phyloP scores from a whole-genome alignment of 1,284 basidiomycete species.

The Cryptococcus amylolentus region DNA sequence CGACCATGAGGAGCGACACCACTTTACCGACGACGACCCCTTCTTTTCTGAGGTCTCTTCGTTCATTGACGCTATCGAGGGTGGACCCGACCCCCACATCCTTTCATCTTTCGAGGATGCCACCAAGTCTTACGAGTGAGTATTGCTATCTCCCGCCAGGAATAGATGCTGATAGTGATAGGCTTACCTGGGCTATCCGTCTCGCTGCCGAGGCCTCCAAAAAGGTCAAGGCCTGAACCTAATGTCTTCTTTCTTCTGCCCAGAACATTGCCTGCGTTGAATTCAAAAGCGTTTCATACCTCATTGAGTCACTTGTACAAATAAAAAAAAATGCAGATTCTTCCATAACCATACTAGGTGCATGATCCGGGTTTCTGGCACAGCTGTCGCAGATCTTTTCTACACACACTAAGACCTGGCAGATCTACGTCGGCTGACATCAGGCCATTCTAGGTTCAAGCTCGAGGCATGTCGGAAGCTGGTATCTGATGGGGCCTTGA shows the following conservation, averaged over 20 bases:
- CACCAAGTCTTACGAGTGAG: slow-evolving; percentile 70
- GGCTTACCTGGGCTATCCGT: slow-evolving; percentile 60
- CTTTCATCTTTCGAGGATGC: slow-evolving; percentile 63
- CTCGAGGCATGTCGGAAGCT: no score
- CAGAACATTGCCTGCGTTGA: not conserved
- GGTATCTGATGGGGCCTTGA: no score
- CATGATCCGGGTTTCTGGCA: no score
- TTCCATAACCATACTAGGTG: no score
- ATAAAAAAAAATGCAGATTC: not conserved
- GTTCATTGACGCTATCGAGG: slow-evolving; percentile 74
- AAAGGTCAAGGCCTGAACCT: not conserved
- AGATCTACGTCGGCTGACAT: no score
- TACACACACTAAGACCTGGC: no score
- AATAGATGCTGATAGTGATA: not conserved
- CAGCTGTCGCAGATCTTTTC: no score
- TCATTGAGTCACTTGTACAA: not conserved
- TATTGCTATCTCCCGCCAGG: not conserved
- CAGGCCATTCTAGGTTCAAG: no score
- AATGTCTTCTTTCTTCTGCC: not conserved
- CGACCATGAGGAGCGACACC: slow-evolving; percentile 72
- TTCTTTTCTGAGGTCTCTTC: slow-evolving; percentile 87
- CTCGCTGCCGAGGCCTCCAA: slow-evolving; percentile 60
- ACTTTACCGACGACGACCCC: slow-evolving; percentile 79
- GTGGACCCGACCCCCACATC: slow-evolving; percentile 45
- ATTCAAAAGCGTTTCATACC: not conserved